Base-by-base conservation (phyloP, 768 basidiomycete genomes). In the Boletus tylopilopsis region DNA sequence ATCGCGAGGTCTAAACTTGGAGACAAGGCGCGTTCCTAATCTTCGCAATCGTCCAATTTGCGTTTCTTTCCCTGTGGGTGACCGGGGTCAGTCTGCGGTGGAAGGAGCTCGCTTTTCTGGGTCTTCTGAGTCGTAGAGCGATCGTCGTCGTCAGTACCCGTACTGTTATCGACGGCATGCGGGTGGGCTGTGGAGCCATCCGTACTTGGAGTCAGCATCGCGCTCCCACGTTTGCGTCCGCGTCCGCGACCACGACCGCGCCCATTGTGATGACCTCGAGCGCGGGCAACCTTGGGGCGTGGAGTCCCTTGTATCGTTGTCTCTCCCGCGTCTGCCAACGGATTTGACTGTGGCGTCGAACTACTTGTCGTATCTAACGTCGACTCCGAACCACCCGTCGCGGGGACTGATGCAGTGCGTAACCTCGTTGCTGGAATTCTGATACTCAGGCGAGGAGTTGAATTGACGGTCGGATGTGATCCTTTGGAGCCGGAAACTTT, bases 61-160 rank as follows among this genome's bases (percentile, higher is more conserved):
- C 65, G 63, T 45, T 60, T 64, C 47, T 48, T 68, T 29, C n/a
- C n/a, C 13, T 13, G 34, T 12, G 19, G 46, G 51, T 51, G 51
- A 1, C 35, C n/a, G 40, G 43, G 45, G 39, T 52, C 50, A 13
- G 16, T 27, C 23, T 8, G 7, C 1, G 22, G 19, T n/a, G 2
- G 13, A 24, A 19, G 29, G 12, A 4, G 15, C 12, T 25, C n/a
- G n/a, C 16, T 24, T 24, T 21, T 29, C 16, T 12, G 27, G 15
- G 15, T 34, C 37, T 21, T 24, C 16, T 6, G 42, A 24, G 38
- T 33, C 5, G 30, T 18, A 5, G 13, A 36, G 1, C 27, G 15
- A 2, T 13, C 10, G 1, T 40, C 16, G 6, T 21, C 21, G 18
- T 42, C 16, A 39, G 29, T 9, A 2, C 12, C 35, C 6, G 5